Percentiles rank a stretch among this genome's conserved stretches.
These are phyloP conservation scores for Penicillium goetzii DNA, from an alignment of 495 filamentous ascomycete species.

Conservation along the genomic window DNA sequence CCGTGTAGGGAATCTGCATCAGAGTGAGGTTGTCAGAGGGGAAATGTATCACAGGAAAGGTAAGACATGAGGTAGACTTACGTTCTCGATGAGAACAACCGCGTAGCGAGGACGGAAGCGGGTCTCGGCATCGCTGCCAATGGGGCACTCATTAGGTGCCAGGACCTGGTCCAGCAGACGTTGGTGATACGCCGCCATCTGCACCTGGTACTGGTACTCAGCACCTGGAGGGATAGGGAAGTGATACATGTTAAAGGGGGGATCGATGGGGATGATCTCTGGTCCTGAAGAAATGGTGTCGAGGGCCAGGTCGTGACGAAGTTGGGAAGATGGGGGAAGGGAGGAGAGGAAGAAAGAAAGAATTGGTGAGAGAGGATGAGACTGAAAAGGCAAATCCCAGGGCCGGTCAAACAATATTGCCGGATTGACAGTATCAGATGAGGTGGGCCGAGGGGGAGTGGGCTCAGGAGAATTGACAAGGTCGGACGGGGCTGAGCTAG, in stretches of 20 bases:
- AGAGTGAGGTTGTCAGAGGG: not conserved
- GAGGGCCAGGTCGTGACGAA: not conserved
- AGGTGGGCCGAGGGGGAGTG: no score
- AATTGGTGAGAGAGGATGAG: not conserved
- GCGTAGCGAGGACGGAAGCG: slow-evolving; percentile 33
- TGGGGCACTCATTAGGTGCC: not conserved
- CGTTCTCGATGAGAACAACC: slow-evolving; percentile 54
- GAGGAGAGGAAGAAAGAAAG: not conserved
- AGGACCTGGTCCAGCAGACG: slow-evolving; percentile 1
- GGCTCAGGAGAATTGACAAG: not conserved
- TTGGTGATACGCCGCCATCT: not conserved
- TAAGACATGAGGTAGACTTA: slow-evolving; percentile 29
- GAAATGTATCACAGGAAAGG: not conserved
- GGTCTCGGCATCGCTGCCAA: slow-evolving; percentile 23
- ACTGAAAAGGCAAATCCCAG: not conserved
- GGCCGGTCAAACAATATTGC: no score
- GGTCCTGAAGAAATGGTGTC: not conserved
- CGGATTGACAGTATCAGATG: no score
- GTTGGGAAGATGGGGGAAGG: not conserved
- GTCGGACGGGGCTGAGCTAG: not conserved
- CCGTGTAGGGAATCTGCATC: slow-evolving; percentile 22
- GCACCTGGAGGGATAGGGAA: not conserved
- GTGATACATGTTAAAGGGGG: slow-evolving; percentile 2
- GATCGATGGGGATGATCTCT: not conserved
- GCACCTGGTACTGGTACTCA: not conserved